Evolutionary conservation across 2,329 filamentous ascomycete species (phyloP).

Genomic region (Calonectria hongkongensis): DNA sequence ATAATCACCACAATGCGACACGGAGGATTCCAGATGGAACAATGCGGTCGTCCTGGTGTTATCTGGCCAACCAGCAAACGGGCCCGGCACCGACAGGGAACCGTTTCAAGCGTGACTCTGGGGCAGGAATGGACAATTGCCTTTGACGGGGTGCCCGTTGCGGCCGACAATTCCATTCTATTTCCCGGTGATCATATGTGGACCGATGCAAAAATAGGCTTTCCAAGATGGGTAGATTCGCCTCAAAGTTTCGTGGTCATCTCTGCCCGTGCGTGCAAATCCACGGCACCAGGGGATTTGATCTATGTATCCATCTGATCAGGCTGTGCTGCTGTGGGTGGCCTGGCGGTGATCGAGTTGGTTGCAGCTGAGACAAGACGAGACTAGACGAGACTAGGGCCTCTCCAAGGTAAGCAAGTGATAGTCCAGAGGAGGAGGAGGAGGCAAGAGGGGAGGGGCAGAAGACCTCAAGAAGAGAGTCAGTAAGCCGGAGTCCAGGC

Average conservation of each 20-base stretch:
- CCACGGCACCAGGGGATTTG: neutral
- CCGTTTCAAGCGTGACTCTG: conserved; percentile 8
- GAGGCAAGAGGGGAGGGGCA: neutral
- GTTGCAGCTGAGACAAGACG: too few relatives aligned
- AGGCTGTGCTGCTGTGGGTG: neutral
- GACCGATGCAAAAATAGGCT: conserved; percentile 20
- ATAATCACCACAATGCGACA: neutral
- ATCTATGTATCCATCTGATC: neutral
- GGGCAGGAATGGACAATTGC: conserved; percentile 41
- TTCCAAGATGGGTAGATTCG: conserved; percentile 4
- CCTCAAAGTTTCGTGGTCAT: conserved; percentile 10
- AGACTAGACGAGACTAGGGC: neutral
- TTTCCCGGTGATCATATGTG: conserved; percentile 26
- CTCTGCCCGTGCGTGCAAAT: conserved; percentile 21
- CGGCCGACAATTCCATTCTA: conserved; percentile 26
- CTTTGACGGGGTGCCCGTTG: conserved; percentile 19
- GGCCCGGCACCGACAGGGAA: neutral
- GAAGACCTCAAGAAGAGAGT: neutral
- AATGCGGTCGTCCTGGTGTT: neutral
- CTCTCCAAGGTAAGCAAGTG: neutral
- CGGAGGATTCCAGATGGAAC: conserved; percentile 20
- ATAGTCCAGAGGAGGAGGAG: neutral
- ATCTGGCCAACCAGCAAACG: conserved; percentile 33
- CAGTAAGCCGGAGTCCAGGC: conserved; percentile 1
- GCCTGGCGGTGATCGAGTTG: too few relatives aligned